Base-by-base conservation (phyloP, 164 flowering plant genomes). In the Cinnamomum chago region DNA sequence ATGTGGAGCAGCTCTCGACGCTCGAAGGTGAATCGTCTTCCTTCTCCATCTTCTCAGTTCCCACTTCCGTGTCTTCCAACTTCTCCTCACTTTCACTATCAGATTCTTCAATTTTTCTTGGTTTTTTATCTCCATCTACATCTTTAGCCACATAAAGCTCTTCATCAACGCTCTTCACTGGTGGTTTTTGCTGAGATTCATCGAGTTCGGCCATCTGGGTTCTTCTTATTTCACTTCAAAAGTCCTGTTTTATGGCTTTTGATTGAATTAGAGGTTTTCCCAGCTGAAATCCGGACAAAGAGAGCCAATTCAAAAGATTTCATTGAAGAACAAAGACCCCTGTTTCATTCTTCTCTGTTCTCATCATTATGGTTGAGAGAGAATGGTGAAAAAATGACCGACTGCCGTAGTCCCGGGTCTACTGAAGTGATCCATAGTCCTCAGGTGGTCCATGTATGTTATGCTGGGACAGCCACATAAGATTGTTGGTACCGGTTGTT, bases 211-310 rank as follows among this genome's bases (percentile, higher is more conserved):
- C 58, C 72, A 70, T 73, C 30, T 76, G 73, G 67, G 73, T 69
- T 72, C 81, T 33, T 75, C 65, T 1, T 73, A 67, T 60, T 79
- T 81, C 66, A 82, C 84, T 82, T 88, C 86, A 35, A 76, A 87
- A 77, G 87, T 80, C 88, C 84, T 85, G 72, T 70, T 73, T 58
- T 47, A 65, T 33, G 3, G 23, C 28, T 35, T 47, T 24, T 65
- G 14, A 5, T 25, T 10, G 50, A 65, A 70, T 50, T 50, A 40
- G 17, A 47, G 50, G 25, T 50, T 65, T 18, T 50, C 51, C 47
- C 69, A 30, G 30, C 55, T 20, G 66, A 62, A 51, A 23, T 2
- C 35, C 3, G 14, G 70, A 1, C 70, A 27, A 76, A 40, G 72
- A 55, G 20, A 23, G 18, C 6, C 50, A 58, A 14, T 22, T 15